Evolutionary conservation across 306 rosid genomes (phyloP).

Genomic region (Dalbergia oliveri): DNA sequence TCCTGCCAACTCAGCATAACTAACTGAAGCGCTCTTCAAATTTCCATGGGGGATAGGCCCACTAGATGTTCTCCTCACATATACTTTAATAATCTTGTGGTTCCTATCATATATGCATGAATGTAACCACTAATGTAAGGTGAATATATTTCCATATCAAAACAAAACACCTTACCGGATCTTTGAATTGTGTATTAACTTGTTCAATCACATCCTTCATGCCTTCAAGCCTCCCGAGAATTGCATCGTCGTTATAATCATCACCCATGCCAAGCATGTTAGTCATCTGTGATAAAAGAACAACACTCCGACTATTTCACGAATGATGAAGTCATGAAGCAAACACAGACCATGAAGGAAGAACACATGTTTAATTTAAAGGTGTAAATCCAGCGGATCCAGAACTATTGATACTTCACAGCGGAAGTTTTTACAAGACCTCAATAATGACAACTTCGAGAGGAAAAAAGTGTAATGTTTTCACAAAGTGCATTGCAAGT

Average conservation of each 20-base stretch:
- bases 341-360: constrained; percentile 12
- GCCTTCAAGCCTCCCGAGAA: constrained; percentile 93
- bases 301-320: constrained; percentile 19
- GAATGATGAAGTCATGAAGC: constrained; percentile 13
- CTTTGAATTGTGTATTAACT: constrained; percentile 94
- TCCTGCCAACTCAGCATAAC: too few species aligned
- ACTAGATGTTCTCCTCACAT: too few species aligned
- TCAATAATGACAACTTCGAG: background rate
- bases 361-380: background rate
- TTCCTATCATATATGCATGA: background rate
- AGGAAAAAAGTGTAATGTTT: constrained; percentile 2
- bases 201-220: constrained; percentile 97
- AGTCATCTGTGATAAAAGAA: constrained; percentile 72
- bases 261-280: constrained; percentile 92
- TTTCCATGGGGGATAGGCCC: too few species aligned
- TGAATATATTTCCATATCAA: constrained; percentile 35
- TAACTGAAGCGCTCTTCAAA: too few species aligned
- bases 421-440: background rate
- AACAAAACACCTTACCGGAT: constrained; percentile 75
- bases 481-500: background rate
- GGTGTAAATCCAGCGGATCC: constrained; percentile 1
- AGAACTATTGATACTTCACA: background rate
- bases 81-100: too few species aligned
- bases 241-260: constrained; percentile 92
- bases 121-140: background rate